These are phyloP conservation scores for Dentipellis sp. DNA, from an alignment of 768 basidiomycete species.

Conservation along the genomic window DNA sequence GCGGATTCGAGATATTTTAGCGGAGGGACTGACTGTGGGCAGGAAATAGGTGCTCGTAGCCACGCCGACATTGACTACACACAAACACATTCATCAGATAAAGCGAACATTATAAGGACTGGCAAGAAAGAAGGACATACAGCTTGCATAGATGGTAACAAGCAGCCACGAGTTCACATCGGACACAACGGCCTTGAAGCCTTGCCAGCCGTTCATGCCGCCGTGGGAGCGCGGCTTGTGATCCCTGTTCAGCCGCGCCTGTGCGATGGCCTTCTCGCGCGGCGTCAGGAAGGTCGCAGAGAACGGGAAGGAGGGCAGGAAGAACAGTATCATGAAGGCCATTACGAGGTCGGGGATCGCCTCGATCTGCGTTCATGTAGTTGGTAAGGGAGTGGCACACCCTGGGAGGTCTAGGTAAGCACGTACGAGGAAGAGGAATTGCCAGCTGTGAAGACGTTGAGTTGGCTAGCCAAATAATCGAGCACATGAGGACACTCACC, in stretches of 20 bases:
- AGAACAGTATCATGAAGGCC: slow-evolving; percentile 37
- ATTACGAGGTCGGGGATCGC: slow-evolving; percentile 47
- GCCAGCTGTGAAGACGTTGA: slow-evolving; percentile 33
- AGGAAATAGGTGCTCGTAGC: not conserved
- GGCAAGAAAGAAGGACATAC: slow-evolving; percentile 20
- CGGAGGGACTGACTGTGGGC: not conserved
- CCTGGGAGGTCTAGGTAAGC: not conserved
- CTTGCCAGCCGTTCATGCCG: slow-evolving; percentile 47
- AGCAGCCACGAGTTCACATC: slow-evolving; percentile 47
- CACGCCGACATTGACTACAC: slow-evolving; percentile 2
- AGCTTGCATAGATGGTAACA: slow-evolving; percentile 43
- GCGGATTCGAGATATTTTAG: not conserved
- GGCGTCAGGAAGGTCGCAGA: slow-evolving; percentile 41
- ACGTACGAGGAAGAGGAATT: slow-evolving; percentile 46
- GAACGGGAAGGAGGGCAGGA: slow-evolving; percentile 49
- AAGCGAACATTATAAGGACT: not conserved
- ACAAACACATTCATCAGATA: not conserved
- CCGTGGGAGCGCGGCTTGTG: slow-evolving; percentile 51
- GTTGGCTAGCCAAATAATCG: not conserved
- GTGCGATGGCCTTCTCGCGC: slow-evolving; percentile 45
- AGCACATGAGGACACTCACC: slow-evolving; percentile 19
- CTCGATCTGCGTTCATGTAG: slow-evolving; percentile 31
- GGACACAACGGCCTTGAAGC: slow-evolving; percentile 40
- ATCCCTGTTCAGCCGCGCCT: slow-evolving; percentile 45
- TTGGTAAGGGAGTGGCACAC: not conserved